phyloP scores from a whole-genome alignment of 2,329 filamentous ascomycete species.

The Colletotrichum truncatum region DNA sequence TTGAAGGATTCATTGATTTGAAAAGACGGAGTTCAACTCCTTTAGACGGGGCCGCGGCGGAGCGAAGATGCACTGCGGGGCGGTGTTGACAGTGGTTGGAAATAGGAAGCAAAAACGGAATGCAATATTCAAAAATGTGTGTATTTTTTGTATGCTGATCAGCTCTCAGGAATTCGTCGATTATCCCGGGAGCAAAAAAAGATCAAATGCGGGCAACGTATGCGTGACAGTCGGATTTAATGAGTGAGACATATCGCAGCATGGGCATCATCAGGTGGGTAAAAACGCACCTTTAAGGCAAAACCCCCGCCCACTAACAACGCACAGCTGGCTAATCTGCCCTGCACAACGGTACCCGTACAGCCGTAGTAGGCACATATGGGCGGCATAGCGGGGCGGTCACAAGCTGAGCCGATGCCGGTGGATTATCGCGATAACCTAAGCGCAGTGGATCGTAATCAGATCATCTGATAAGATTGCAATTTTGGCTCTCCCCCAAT shows the following conservation, averaged over 20 bases:
- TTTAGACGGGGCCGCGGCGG: too few species aligned
- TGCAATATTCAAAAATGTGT: too few species aligned
- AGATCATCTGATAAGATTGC: slow-evolving; percentile 33
- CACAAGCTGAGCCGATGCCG: slow-evolving; percentile 22
- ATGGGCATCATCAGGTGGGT: slow-evolving; percentile 7
- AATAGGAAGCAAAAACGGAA: too few species aligned
- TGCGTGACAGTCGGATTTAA: not conserved
- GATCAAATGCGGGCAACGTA: not conserved
- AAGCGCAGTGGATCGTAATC: slow-evolving; percentile 16
- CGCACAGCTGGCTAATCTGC: not conserved
- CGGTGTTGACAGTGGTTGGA: too few species aligned
- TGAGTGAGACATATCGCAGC: slow-evolving; percentile 6
- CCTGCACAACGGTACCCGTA: not conserved
- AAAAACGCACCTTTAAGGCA: not conserved
- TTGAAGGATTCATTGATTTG: too few species aligned
- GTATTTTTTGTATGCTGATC: too few species aligned
- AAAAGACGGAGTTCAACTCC: too few species aligned
- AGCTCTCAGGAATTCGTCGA: too few species aligned
- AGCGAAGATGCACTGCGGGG: too few species aligned
- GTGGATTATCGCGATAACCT: slow-evolving; percentile 19
- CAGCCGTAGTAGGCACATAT: too few species aligned
- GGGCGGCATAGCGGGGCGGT: not conserved
- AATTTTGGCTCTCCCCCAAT: slow-evolving; percentile 13
- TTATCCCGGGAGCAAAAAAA: not conserved
- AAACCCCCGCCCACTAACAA: not conserved